Evolutionary conservation across 1,284 basidiomycete species (phyloP), one percentile per base, ranked within the genome.

Genomic region (Coniophora puteana): DNA sequence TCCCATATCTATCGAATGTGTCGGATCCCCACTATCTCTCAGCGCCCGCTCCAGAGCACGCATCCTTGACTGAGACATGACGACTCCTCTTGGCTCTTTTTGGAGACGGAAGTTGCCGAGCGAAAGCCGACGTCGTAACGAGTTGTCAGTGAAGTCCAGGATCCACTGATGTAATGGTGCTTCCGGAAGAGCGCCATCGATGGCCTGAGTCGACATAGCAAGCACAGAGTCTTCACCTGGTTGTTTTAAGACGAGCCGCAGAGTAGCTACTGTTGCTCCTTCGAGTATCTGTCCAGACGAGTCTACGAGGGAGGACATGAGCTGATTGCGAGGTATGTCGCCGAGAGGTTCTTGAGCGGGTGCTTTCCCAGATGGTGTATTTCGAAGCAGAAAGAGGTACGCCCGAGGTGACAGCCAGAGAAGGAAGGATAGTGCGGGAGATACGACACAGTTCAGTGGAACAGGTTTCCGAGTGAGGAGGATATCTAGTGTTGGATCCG

Each of bases 51-150:
- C n/a, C n/a, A 59, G 58, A 5, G 83, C 83, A 42, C 75, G 73
- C 74, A 89, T 76, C 38, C 82, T 71, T 17, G 72, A 71, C 58
- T 87, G 84, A 46, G 76, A 79, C 68, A 87, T 74, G 8, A 87
- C 75, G 31, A 89, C 59, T 13, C 85, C 85, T n/a, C n/a, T n/a
- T n/a, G n/a, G n/a, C n/a, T n/a, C n/a, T n/a, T n/a, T n/a, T n/a
- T n/a, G n/a, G n/a, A n/a, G n/a, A n/a, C n/a, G n/a, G n/a, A n/a
- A n/a, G n/a, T n/a, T n/a, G n/a, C n/a, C n/a, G n/a, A n/a, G n/a
- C n/a, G n/a, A n/a, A n/a, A n/a, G n/a, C n/a, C n/a, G n/a, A n/a
- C n/a, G n/a, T n/a, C n/a, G n/a, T n/a, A n/a, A n/a, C 13, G 59
- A 60, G 31, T 59, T 58, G 45, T 67, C 63, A 2, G 83, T 84